Base-by-base conservation (phyloP, 306 rosid species). In the barrel medic (Medicago truncatula) region DNA sequence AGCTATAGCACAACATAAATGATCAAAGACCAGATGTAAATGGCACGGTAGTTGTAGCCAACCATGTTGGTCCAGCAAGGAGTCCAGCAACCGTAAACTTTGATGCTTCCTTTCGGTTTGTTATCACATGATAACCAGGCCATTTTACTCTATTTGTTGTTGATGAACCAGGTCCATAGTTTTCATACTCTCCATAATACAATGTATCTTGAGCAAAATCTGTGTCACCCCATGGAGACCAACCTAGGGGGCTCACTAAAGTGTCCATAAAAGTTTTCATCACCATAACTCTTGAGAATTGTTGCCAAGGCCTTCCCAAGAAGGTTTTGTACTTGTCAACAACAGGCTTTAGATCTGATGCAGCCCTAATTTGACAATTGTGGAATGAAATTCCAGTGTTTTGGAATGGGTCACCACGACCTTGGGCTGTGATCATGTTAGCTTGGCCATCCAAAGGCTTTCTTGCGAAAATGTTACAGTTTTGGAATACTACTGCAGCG, bases 381-480 rank as follows among this genome's bases (percentile, higher is more conserved):
- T 91, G 97, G 82, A 91, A 77, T 0, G 97, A 82, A 17, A 88
- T 91, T 4, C 90, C 98, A 0, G 88, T 82, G 85, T 82, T 94
- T 16, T 94, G 96, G 6, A 54, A 89, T 0, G 97, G 98, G 82
- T 94, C 98, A 0, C 77, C 89, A 17, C 98, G 83, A 0, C 88
- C 97, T 77, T 94, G 98, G 74, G 98, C 98, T 1, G 97, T 93
- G 81, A 93, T 89, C 52, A 87, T 93, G 41, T 91, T 93, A 3
- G 84, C 97, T 31, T 93, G 98, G 17, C 98, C 98, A 43, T 18
- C 56, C 40, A 87, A 41, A 1, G 98, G 98, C 40, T 69, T 91
- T 53, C 90, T 80, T 0, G 74, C 93, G 2, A 65, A 86, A 7
- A 91, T 91, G 2, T 84, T 10, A 49, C 97, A 89, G 1, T 74